Percentiles rank a stretch among this genome's conserved stretches.
Evolutionary conservation across 306 rosid species (phyloP).

Genomic region (Quillaja saponaria): DNA sequence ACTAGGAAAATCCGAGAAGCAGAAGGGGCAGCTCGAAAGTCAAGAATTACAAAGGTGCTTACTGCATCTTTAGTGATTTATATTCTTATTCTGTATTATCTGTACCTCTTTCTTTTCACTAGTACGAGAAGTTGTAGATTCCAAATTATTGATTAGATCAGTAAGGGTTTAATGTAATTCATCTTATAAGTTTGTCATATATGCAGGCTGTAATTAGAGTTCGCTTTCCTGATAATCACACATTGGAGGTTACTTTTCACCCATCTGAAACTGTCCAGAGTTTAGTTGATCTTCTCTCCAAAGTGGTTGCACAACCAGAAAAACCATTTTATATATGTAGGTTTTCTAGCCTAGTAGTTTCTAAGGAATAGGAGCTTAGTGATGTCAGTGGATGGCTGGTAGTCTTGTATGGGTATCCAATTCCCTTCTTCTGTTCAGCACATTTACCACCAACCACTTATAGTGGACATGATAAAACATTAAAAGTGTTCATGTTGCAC

Average conservation of each 20-base stretch:
- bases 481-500: slow-evolving; percentile 36
- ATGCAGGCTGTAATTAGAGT: slow-evolving; percentile 82
- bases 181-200: slow-evolving; percentile 24
- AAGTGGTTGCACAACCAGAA: slow-evolving; percentile 75
- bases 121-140: not conserved
- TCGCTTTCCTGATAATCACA: slow-evolving; percentile 89
- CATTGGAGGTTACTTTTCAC: slow-evolving; percentile 82
- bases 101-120: not conserved
- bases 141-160: not conserved
- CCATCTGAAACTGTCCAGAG: slow-evolving; percentile 79
- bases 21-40: slow-evolving; percentile 79
- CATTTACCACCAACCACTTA: not conserved
- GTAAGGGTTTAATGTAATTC: not conserved
- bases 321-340: slow-evolving; percentile 78
- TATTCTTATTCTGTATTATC: not conserved
- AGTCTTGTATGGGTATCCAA: not conserved
- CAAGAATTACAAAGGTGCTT: slow-evolving; percentile 71
- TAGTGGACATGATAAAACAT: not conserved
- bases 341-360: slow-evolving; percentile 24
- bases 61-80: not conserved
- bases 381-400: not conserved
- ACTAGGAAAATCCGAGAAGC: slow-evolving; percentile 84
- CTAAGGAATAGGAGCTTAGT: not conserved
- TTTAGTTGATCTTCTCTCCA: slow-evolving; percentile 66
- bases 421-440: not conserved